phyloP scores from a whole-genome alignment of 176 grass and related monocot genomes.

The Pontederia crassipes region DNA sequence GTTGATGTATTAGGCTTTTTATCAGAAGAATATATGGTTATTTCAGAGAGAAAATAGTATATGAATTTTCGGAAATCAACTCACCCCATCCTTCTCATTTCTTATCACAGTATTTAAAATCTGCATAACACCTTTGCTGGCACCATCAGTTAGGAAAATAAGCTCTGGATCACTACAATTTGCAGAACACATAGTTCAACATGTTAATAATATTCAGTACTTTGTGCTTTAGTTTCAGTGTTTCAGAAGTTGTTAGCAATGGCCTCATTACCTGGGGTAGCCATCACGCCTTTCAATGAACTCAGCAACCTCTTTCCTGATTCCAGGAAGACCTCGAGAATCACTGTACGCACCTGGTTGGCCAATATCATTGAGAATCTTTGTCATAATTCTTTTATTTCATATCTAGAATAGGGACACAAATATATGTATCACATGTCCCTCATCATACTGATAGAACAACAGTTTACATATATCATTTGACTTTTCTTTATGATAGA shows the following conservation, averaged over 20 bases:
- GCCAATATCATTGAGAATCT: conserved; percentile 3
- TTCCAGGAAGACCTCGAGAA: conserved; percentile 82
- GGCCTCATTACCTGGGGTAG: conserved; percentile 63
- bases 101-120: conserved; percentile 76
- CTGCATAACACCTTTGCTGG: conserved; percentile 97
- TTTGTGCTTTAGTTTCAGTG: not conserved
- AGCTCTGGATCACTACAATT: conserved; percentile 82
- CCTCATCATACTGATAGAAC: too few relatives aligned
- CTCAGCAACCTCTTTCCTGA: conserved; percentile 89
- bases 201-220: conserved; percentile 1
- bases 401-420: too few relatives aligned
- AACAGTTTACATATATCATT: too few relatives aligned
- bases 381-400: not conserved
- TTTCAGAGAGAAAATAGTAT: not conserved
- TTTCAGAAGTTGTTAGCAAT: not conserved
- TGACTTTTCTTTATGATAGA: too few relatives aligned
- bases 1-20: too few relatives aligned
- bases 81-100: conserved; percentile 79
- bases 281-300: conserved; percentile 95
- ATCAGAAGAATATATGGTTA: not conserved
- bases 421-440: too few relatives aligned
- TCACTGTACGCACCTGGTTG: conserved; percentile 96
- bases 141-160: conserved; percentile 91
- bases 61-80: not conserved
- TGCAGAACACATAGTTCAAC: not conserved